Base-by-base conservation (phyloP, 495 filamentous ascomycete species). In the Trichoderma orchidacearum region DNA sequence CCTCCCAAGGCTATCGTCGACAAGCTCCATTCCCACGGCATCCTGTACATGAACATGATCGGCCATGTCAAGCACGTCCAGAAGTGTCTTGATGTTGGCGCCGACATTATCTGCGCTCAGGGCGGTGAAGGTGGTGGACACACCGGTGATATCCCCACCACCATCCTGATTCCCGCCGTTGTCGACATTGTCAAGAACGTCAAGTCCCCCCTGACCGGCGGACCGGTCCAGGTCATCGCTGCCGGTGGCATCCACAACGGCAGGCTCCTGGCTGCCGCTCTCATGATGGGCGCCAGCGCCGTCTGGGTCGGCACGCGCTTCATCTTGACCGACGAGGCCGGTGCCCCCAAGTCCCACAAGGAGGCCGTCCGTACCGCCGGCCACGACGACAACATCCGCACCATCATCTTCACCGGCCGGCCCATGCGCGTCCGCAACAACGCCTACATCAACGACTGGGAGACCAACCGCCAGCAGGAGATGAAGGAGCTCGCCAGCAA, bases 41-140 rank as follows among this genome's bases (percentile, higher is more conserved):
- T 98, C 59, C 78, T 95, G 55, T 95, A 92, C 81, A 98, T 98
- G 93, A 98, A 98, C 83, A 98, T 98, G 93, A 94, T 98, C 69
- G 93, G 92, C 56, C 93, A 97, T 80, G 94, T 94, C 61, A 98
- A 98, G 81, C 93, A 98, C 75, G 91, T 96, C 51, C 78, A 85
- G 68, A 97, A 96, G 80, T 86, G 86, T 68, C 77, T 98, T 56
- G 92, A 89, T 18, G 80, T 89, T 52, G 93, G 93, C 63, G 85
- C 79, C 59, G 90, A 95, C 69, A 85, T 95, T 60, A 95, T 95
- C 71, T 95, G 90, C 72, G 90, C 90, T 28, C 90, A 95, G 70
- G 90, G 90, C 68, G 89, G 90, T 59, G 90, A 95, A 69, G 90
- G 90, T 55, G 90, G 89, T 67, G 89, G 90, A 53, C 90, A 95